Base-by-base conservation (phyloP, 2,329 filamentous ascomycete species). In the Phoma sp. region DNA sequence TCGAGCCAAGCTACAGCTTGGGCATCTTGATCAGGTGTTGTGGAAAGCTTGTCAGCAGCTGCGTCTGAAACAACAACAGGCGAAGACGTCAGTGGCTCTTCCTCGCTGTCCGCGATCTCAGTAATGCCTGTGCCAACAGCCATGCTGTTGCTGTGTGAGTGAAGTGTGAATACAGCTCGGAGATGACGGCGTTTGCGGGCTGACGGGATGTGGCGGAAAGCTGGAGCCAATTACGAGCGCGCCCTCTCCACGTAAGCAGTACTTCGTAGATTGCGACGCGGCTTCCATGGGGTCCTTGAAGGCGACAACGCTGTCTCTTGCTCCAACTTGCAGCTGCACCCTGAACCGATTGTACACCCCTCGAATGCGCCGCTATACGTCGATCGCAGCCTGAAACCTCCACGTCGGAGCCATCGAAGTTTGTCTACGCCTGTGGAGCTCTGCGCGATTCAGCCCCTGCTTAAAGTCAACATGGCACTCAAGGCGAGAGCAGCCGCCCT, bases 91-190 rank as follows among this genome's bases (percentile, higher is more conserved):
- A 72, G 55, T 2, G 54, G 64, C 60, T 74, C 71, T 6, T 73
- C 70, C 44, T 74, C 71, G 19, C 70, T 73, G 56, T 74, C 71
- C 10, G 69, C 64, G 15, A 74, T 57, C 56, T 73, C 70, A 29
- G 54, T 63, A 37, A 58, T 35, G 35, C 52, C 60, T 38, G 58
- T 48, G 7, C 27, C 57, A 37, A 67, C 13, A 25, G 63, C 60
- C 70, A 74, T 74, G 47, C 17, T 63, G 62, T 55, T 54, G 50
- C 38, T 27, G 21, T 35, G 43, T 35, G 35, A 45, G 21, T 50
- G 40, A 19, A 24, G 19, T 24, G 52, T 37, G 19, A 41, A 41
- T 43, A 37, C 36, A 22, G 19, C 22, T 31, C 36, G 36, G 52
- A 51, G 41, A 35, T 38, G 21, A 7, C 49, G 46, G 37, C 43